phyloP scores from a whole-genome alignment of 257 asterid species.

The Nicotiana otophora region DNA sequence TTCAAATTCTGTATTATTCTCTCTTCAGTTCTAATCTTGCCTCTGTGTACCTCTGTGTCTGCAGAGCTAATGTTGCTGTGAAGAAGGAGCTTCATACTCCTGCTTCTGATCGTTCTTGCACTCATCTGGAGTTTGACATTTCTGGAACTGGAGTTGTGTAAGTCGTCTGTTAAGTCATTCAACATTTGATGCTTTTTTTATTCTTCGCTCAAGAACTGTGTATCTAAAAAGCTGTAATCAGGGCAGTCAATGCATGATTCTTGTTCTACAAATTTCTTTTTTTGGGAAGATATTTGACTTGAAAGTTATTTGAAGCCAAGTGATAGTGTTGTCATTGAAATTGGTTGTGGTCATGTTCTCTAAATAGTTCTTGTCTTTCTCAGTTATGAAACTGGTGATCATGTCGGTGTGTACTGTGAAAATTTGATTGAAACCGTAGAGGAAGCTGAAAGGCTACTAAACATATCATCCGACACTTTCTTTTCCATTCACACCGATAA shows the following conservation, averaged over 20 bases:
- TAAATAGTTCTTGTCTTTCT: slow-evolving; percentile 8
- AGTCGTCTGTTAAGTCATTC: slow-evolving; percentile 23
- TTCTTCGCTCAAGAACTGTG: neutral
- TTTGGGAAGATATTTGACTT: neutral
- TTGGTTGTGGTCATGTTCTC: slow-evolving; percentile 2
- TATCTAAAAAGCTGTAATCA: neutral
- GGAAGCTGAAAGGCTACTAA: slow-evolving; percentile 79
- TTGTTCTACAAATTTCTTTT: neutral
- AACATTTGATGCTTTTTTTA: neutral
- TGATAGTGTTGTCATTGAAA: slow-evolving; percentile 4
- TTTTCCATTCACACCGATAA: slow-evolving; percentile 77
- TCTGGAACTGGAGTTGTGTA: slow-evolving; percentile 84
- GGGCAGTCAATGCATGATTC: neutral
- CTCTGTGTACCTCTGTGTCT: slow-evolving; percentile 14
- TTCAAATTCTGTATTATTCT: neutral
- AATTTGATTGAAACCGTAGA: slow-evolving; percentile 74
- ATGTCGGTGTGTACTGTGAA: slow-evolving; percentile 94
- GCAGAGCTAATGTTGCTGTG: slow-evolving; percentile 72
- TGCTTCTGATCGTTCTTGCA: slow-evolving; percentile 93
- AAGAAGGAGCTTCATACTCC: slow-evolving; percentile 93
- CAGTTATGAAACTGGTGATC: slow-evolving; percentile 98
- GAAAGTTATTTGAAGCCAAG: neutral
- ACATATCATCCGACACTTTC: slow-evolving; percentile 68
- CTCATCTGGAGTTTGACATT: slow-evolving; percentile 94
- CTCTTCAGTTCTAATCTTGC: slow-evolving; percentile 12